A percentile compares a stretch with the other conserved stretches of the same genome.
Conservation (phyloP, 2,329 filamentous ascomycete genomes). For the Verticillium tricorpus region DNA sequence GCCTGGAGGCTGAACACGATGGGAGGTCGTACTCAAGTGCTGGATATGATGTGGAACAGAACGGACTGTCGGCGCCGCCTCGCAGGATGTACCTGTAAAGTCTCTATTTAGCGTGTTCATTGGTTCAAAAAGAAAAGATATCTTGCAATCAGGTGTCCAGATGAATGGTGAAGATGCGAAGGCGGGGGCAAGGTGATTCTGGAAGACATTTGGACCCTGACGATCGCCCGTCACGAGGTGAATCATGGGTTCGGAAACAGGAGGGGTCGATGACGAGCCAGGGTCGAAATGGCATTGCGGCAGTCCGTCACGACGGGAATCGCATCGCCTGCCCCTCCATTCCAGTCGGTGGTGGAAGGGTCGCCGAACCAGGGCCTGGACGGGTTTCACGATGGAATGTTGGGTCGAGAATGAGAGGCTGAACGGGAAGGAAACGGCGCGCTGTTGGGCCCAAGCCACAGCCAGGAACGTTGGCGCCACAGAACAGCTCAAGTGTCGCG, state of each 20-base stretch:
- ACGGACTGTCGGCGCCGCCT: background rate
- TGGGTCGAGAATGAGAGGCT: background rate
- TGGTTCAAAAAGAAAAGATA: background rate
- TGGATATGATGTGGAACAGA: background rate
- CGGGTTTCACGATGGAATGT: background rate
- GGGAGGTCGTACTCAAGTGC: background rate
- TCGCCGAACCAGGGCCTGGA: background rate
- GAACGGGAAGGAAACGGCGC: background rate
- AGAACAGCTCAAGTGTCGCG: background rate
- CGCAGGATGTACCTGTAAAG: background rate
- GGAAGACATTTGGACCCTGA: background rate
- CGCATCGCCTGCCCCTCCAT: background rate
- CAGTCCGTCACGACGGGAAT: background rate
- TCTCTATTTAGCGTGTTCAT: background rate
- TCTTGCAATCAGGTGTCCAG: background rate
- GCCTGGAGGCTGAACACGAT: background rate
- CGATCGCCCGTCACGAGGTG: background rate
- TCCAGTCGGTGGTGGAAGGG: background rate
- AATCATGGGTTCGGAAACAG: background rate
- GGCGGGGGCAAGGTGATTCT: background rate
- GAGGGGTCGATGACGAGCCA: background rate
- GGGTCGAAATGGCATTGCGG: background rate
- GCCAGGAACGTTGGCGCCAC: background rate
- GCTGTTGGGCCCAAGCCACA: background rate
- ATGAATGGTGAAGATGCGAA: background rate